A percentile compares a stretch with the other conserved stretches of the same genome.
Evolutionary conservation across 108 stramenopile genomes (phyloP).

Genomic region (Fistulifera pelliculosa): DNA sequence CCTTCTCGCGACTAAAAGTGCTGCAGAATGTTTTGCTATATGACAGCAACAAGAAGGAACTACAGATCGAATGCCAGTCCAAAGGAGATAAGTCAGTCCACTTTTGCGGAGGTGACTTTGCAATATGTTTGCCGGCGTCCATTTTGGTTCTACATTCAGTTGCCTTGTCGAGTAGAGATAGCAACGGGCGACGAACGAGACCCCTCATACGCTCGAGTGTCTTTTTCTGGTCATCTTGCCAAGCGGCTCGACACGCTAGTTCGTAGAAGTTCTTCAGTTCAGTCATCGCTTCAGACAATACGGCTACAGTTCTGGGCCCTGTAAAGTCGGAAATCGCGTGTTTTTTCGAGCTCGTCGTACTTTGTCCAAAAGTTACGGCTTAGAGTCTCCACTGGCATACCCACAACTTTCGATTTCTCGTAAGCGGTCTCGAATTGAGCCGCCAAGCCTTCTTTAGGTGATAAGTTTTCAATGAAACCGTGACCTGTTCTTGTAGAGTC

Average conservation of each 20-base stretch:
- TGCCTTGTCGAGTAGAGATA: no score
- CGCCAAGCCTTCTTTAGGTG: neutral
- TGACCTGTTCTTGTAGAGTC: conserved; percentile 19
- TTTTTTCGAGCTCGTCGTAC: neutral
- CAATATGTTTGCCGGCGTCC: no score
- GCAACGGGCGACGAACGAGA: no score
- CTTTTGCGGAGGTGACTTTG: no score
- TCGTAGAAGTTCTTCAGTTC: neutral
- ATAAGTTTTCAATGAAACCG: neutral
- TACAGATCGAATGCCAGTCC: neutral
- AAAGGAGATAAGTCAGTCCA: neutral
- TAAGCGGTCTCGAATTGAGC: neutral
- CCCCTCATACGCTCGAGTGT: no score
- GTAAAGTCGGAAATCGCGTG: neutral
- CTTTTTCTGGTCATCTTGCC: no score
- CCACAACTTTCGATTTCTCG: conserved; percentile 3
- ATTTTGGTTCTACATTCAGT: no score
- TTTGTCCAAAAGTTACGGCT: neutral
- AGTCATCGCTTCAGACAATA: neutral
- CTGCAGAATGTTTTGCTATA: neutral
- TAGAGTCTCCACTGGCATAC: neutral
- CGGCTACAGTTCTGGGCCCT: neutral
- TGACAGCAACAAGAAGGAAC: neutral
- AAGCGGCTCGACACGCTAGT: neutral
- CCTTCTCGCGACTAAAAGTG: neutral